These are phyloP conservation scores for Pseudogymnoascus sp. DNA, from an alignment of 2,329 filamentous ascomycete genomes.

Conservation along the genomic window DNA sequence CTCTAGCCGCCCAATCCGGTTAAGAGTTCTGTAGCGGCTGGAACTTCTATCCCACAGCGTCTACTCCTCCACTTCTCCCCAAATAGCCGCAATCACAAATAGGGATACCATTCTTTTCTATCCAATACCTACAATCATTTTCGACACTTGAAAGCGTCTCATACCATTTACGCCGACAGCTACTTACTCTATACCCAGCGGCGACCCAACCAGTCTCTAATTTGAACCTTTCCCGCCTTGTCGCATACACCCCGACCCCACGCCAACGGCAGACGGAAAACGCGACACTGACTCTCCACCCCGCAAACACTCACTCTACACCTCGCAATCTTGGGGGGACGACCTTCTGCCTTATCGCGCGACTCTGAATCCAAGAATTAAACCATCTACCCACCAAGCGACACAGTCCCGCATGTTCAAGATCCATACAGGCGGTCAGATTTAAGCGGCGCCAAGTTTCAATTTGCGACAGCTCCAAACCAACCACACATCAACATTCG, in stretches of 20 bases:
- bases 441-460: neutral
- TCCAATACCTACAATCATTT: neutral
- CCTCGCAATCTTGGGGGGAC: neutral
- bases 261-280: neutral
- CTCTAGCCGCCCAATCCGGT: slow-evolving; percentile 10
- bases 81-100: neutral
- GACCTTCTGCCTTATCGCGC: neutral
- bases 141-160: neutral
- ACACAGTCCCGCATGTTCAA: neutral
- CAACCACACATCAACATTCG: neutral
- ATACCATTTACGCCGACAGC: neutral
- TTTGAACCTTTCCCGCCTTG: neutral
- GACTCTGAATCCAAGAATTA: neutral
- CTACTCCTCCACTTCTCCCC: neutral
- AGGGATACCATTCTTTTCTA: neutral
- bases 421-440: neutral
- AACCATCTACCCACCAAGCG: neutral
- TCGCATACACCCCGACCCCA: neutral
- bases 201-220: neutral
- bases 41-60: slow-evolving; percentile 3
- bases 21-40: neutral
- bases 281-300: slow-evolving; percentile 7
- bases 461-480: neutral
- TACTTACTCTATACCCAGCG: neutral
- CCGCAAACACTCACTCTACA: neutral